A percentile compares a stretch with the other conserved stretches of the same genome.
These are phyloP conservation scores for Boletus smithii DNA, from an alignment of 1,284 basidiomycete species.

Conservation along the genomic window DNA sequence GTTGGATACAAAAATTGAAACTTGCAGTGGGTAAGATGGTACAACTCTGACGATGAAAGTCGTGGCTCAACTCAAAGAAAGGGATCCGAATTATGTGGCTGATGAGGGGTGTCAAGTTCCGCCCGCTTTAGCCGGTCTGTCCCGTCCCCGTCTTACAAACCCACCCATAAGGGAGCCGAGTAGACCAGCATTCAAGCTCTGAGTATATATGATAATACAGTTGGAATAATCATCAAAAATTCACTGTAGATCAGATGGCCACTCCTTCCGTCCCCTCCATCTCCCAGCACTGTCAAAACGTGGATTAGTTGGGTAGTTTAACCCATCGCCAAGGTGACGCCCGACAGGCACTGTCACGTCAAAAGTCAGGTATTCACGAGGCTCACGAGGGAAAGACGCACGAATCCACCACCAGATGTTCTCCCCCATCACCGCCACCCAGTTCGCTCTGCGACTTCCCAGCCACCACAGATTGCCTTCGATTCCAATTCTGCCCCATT, in stretches of 20 bases:
- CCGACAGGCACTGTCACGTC: slow-evolving; percentile 65
- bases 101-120: slow-evolving; percentile 12
- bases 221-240: neutral
- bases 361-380: neutral
- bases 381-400: slow-evolving; percentile 41
- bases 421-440: slow-evolving; percentile 75
- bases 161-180: too few relatives aligned
- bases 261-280: slow-evolving; percentile 63
- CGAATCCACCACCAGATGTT: slow-evolving; percentile 66
- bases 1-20: too few relatives aligned
- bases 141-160: neutral
- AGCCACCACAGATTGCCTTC: slow-evolving; percentile 90
- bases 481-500: slow-evolving; percentile 70
- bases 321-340: slow-evolving; percentile 53
- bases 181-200: too few relatives aligned
- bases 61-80: slow-evolving; percentile 9
- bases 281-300: slow-evolving; percentile 68
- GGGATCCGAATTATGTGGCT: neutral
- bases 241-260: slow-evolving; percentile 64
- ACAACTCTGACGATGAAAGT: too few relatives aligned
- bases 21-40: too few relatives aligned
- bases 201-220: too few relatives aligned
- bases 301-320: slow-evolving; percentile 67
- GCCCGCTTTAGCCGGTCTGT: slow-evolving; percentile 5
- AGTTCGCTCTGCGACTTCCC: slow-evolving; percentile 57